These are phyloP conservation scores for Suillus alpinus DNA, from an alignment of 768 basidiomycete genomes.

Conservation along the genomic window DNA sequence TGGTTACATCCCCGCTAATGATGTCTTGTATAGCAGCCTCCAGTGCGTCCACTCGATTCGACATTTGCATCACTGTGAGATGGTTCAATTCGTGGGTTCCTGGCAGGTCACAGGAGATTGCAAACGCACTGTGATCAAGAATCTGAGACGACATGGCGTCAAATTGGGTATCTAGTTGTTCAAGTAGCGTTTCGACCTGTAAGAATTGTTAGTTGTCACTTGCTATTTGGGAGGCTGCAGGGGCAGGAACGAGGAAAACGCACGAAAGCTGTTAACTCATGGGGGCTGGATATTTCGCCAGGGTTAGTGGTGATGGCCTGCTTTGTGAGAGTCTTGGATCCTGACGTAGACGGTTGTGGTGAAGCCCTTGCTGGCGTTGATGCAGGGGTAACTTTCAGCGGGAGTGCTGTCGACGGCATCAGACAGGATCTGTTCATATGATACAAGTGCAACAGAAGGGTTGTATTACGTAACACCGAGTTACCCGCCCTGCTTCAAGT, in stretches of 20 bases:
- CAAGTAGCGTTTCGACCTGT: conserved; percentile 85
- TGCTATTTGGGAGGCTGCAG: background rate
- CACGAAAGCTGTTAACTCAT: conserved; percentile 93
- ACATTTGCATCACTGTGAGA: conserved; percentile 85
- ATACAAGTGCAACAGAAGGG: too few species aligned
- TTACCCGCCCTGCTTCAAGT: too few species aligned
- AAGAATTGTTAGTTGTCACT: background rate
- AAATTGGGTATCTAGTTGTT: conserved; percentile 87
- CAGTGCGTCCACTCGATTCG: conserved; percentile 82
- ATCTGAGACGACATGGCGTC: conserved; percentile 93
- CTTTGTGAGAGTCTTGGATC: conserved; percentile 46
- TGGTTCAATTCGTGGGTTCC: conserved; percentile 7
- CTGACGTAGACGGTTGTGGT: conserved; percentile 17
- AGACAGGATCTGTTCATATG: background rate
- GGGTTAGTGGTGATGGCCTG: conserved; percentile 34
- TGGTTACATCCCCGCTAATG: conserved; percentile 66
- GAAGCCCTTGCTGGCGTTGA: conserved; percentile 48
- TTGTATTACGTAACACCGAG: background rate
- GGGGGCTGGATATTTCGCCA: conserved; percentile 84
- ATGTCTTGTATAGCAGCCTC: conserved; percentile 92
- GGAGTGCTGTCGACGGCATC: conserved; percentile 56
- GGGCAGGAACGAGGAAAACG: conserved; percentile 29
- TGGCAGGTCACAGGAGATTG: conserved; percentile 5
- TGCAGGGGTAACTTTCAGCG: conserved; percentile 59
- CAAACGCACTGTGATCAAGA: conserved; percentile 70